Base-by-base conservation (phyloP, 345 rosid species). In the Corchorus olitorius region DNA sequence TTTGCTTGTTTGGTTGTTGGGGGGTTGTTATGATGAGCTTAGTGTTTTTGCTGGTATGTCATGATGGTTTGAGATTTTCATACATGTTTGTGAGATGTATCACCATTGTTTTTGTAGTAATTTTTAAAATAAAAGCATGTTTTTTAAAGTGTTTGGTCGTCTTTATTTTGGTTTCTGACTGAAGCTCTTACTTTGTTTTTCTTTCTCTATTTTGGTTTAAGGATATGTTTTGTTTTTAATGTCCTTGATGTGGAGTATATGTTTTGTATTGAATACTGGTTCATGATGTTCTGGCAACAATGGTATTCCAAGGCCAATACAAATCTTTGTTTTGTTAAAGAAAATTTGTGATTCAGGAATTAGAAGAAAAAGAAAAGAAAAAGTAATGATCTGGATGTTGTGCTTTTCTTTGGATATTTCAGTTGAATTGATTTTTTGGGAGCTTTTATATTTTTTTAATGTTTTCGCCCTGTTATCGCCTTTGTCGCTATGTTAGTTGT, bases 121-220 rank as follows among this genome's bases (percentile, higher is more conserved):
- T 22, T 46, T 67, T 67, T 67, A 20, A 46, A 67, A 5, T 67
- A 6, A 13, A 35, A 46, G 2, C 54, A 16, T 41, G 22, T 9
- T n/a, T 11, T 46, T 67, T 33, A 4, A 70, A 35, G 62, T 53
- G 22, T 53, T 54, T 27, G 49, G 74, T 37, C 74, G 53, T 54
- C 53, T 70, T 54, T 35, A 53, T 70, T 34, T 70, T 39, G 69
- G 22, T 63, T 8, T 20, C 12, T 41, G 49, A 6, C 49, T 64
- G 68, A 64, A 3, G 27, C 22, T 6, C 39, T 64, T 39, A 22
- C 2, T 4, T 1, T 65, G 4, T 17, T 0, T 16, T 3, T 8
- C 11, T 6, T 33, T 70, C 8, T 34, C 17, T 3, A 46, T 33
- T 35, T 22, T 64, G 20, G 6, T 65, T 69, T n/a, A 60, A 46